Conservation (phyloP, 495 filamentous ascomycete genomes). For the Elasticomyces elasticus region DNA sequence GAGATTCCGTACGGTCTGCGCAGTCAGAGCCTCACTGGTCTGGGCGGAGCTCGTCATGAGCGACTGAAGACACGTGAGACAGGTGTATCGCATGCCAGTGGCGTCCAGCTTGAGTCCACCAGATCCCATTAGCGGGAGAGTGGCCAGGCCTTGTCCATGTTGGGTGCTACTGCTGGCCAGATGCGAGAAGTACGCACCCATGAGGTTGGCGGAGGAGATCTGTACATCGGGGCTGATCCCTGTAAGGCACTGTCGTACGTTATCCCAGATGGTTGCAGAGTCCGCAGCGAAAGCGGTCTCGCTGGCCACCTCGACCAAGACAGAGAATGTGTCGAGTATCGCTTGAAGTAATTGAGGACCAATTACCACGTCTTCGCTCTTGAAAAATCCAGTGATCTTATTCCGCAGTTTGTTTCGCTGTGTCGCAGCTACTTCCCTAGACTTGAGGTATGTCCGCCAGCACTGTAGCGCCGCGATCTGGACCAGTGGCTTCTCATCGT, state of each 20-base stretch:
- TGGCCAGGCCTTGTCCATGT: conserved; percentile 38
- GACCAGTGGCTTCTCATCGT: conserved; percentile 58
- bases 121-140: conserved; percentile 57
- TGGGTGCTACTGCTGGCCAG: conserved; percentile 51
- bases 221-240: conserved; percentile 70
- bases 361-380: neutral
- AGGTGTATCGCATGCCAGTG: conserved; percentile 55
- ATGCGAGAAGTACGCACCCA: conserved; percentile 67
- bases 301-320: conserved; percentile 46
- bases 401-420: conserved; percentile 39
- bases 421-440: conserved; percentile 50
- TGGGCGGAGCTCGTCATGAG: conserved; percentile 48
- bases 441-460: conserved; percentile 75
- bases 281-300: conserved; percentile 47
- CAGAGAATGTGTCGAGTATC: conserved; percentile 53
- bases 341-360: conserved; percentile 56
- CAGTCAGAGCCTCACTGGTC: conserved; percentile 56
- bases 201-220: conserved; percentile 61
- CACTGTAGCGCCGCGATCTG: conserved; percentile 64
- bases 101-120: conserved; percentile 56
- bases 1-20: conserved; percentile 64
- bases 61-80: conserved; percentile 52
- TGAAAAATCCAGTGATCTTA: conserved; percentile 14
- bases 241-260: conserved; percentile 54
- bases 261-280: conserved; percentile 52